Base-by-base conservation (phyloP, 176 grass and related monocot genomes). In the Calamus simplicifolius region DNA sequence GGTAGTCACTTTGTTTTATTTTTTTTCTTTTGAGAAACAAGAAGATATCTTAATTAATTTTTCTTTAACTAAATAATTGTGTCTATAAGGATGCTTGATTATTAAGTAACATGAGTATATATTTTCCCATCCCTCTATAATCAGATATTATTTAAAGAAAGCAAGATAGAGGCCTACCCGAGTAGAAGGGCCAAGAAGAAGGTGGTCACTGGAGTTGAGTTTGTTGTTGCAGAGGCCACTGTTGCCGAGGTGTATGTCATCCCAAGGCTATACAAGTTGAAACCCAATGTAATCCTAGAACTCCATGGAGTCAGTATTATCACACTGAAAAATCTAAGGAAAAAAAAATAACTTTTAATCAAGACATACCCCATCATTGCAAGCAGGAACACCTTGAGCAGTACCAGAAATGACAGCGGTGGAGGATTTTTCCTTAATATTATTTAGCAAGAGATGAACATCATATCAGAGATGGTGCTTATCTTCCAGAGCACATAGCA, bases 191-290 rank as follows among this genome's bases (percentile, higher is more conserved):
- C 38, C 49, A 19, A 10, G 50, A 83, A 64, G 79, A 86, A 91
- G 72, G 88, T 86, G 19, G 80, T 69, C 19, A 86, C 88, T 1
- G 88, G 88, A 1, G 83, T 68, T 0, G 72, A 68, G 70, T 86
- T 86, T 58, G 63, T 59, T 0, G 72, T 64, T 6, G 82, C 87
- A 0, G 79, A 82, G 27, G 64, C 75, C 56, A 86, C 79, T 0
- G 79, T 86, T 27, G 79, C 88, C 4, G 88, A 80, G 50, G 88
- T 92, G 35, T 78, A 78, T 49, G 80, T 87, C 25, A 92, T 61
- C 50, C 83, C 81, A 3, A 87, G 64, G 52, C 81, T 85, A 61
- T 72, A 70, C 56, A 80, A 15, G 49, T 81, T 83, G 49, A 87
- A 64, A 7, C 69, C 77, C 23, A 80, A 29, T 30, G 88, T 92